Base-by-base conservation (phyloP, 202 grass and related monocot species). In the Dendrocalamus latiflorus region DNA sequence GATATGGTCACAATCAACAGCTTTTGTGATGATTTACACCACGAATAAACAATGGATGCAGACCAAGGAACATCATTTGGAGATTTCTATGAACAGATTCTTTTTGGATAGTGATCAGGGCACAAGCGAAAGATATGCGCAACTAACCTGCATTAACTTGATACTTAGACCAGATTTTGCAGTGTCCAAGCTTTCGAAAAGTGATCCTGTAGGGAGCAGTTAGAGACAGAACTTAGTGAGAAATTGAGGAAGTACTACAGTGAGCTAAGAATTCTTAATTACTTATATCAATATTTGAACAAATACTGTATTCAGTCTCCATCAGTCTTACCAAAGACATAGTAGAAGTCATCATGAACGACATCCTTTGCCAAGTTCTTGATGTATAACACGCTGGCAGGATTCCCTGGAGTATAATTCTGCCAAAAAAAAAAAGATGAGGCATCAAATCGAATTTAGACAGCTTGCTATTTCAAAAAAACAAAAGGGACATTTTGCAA, bases 281-380 rank as follows among this genome's bases (percentile, higher is more conserved):
- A n/a, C n/a, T n/a, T 61, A 67, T 39, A 81, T 62, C 24, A 30
- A 70, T 28, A 85, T 55, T 59, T 20, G 25, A 49, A 69, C 22
- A 87, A 82, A 77, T 39, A 44, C n/a, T 51, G 9, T 62, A 74
- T 64, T 28, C 8, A 49, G 5, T 70, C 47, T 65, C 55, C 21
- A 36, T 18, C 9, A 34, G 48, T 39, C 85, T 83, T 91, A 94
- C 92, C 95, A 83, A 95, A 98, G 59, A 98, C 78, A 78, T 90
- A 95, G 68, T 88, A 98, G 71, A 98, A 98, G 70, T 98, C 92
- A 74, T 98, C 95, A 59, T 84, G 80, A 85, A 87, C 82, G 55
- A 93, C 87, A 91, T 98, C 92, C 54, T 95, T 98, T 37, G 95
- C 76, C 85, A 98, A 95, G 77, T 98, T 98, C 67, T 95, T 98